These are phyloP conservation scores for Aspergillus glaucus DNA, from an alignment of 2,329 filamentous ascomycete genomes.

Conservation along the genomic window DNA sequence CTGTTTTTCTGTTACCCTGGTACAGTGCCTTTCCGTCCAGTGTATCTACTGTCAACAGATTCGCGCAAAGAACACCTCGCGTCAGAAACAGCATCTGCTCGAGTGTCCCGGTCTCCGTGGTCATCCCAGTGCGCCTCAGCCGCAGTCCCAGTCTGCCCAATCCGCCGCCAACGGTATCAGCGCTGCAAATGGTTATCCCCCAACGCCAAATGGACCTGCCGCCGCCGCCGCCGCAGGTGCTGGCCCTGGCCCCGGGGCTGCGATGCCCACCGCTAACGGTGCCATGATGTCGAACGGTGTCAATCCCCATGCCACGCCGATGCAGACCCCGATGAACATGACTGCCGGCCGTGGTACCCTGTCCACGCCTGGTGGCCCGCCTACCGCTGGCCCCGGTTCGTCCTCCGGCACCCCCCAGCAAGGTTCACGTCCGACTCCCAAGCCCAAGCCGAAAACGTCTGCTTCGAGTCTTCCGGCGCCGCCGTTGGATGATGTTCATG, in stretches of 20 bases:
- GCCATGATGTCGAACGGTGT: conserved; percentile 41
- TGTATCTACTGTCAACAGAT: conserved; percentile 50
- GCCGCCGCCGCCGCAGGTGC: conserved; percentile 27
- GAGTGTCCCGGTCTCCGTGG: conserved; percentile 45
- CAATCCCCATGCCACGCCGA: conserved; percentile 37
- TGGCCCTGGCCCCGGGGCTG: conserved; percentile 23
- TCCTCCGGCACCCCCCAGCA: conserved; percentile 26
- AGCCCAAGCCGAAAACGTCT: conserved; percentile 31
- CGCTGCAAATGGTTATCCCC: conserved; percentile 37
- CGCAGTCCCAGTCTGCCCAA: conserved; percentile 33
- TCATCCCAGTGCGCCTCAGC: conserved; percentile 39
- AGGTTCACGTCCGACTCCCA: conserved; percentile 32
- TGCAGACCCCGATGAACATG: conserved; percentile 37
- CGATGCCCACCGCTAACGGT: conserved; percentile 38
- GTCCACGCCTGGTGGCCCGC: conserved; percentile 28
- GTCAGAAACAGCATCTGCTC: conserved; percentile 47
- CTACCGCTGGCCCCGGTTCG: conserved; percentile 22
- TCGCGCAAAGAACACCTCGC: conserved; percentile 48
- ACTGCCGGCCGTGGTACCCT: conserved; percentile 36
- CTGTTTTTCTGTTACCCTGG: conserved; percentile 12
- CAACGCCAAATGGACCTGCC: conserved; percentile 35
- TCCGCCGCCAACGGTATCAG: conserved; percentile 35
- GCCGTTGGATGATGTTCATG: conserved; percentile 44
- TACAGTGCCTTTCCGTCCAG: conserved; percentile 47
- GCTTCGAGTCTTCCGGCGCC: conserved; percentile 40